These are phyloP conservation scores for Paecilomyces sp. DNA, from an alignment of 2,329 filamentous ascomycete species.

Conservation along the genomic window DNA sequence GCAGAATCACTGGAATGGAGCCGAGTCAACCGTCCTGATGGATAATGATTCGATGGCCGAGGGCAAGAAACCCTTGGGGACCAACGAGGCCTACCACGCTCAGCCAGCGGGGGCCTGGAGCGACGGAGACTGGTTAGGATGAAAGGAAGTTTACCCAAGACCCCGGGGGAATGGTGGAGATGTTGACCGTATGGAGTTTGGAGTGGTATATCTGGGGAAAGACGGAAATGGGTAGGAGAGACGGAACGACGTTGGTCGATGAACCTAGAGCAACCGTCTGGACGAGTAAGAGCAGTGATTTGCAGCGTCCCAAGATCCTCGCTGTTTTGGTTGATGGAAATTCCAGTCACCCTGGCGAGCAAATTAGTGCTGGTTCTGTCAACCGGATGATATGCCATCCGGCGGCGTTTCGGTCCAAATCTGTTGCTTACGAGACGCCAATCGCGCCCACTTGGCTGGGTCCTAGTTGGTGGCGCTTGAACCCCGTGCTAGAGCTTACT, in stretches of 20 bases:
- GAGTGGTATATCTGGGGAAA: neutral
- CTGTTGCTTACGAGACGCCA: neutral
- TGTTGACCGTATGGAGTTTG: neutral
- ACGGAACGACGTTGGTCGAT: neutral
- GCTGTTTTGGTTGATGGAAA: neutral
- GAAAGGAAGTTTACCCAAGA: conserved; percentile 12
- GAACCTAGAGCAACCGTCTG: neutral
- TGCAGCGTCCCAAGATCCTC: neutral
- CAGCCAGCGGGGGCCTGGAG: neutral
- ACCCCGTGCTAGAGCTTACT: neutral
- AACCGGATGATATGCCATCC: neutral
- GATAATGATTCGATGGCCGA: neutral
- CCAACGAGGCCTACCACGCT: neutral
- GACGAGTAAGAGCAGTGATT: neutral
- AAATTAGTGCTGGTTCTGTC: neutral
- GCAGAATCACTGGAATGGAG: neutral
- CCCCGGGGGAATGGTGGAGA: conserved; percentile 1
- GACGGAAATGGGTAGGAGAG: neutral
- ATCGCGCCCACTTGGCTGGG: neutral
- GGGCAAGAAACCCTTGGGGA: neutral
- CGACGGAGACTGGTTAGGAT: conserved; percentile 8
- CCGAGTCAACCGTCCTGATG: neutral
- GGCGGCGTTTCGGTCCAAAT: neutral
- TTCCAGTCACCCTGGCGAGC: neutral
- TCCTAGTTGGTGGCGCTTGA: neutral